Base-by-base conservation (phyloP, 2,329 filamentous ascomycete genomes). In the Fusarium subglutinans region DNA sequence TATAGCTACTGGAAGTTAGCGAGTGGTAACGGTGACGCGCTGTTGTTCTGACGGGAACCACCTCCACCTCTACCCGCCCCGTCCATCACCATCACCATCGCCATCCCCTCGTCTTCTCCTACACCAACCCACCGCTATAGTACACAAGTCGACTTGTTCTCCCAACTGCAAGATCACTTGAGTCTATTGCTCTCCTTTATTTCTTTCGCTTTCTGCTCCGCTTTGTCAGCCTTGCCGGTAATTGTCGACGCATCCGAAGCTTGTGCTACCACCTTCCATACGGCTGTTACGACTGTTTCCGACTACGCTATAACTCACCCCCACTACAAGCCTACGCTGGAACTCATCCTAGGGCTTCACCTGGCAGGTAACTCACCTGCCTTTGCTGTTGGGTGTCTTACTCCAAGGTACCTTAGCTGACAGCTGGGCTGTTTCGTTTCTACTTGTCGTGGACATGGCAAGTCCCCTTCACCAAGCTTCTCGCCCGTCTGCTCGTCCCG, bases 11-110 rank as follows among this genome's bases (percentile, higher is more conserved):
- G 18, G 24, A 22, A 41, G 54, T 69, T 60, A 67, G 58, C 48
- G 55, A 75, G 68, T 77, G 72, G 76, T 79, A 75, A 78, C 76
- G 76, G 76, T 73, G 77, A 77, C 63, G 58, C 58, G 56, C 66
- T 64, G 57, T 66, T 61, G 28, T 55, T 69, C 57, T 63, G 47
- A 69, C 66, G 58, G 71, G 70, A 73, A 57, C 65, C 66, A 69
- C 77, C 77, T 79, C 77, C 76, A 75, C 77, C 66, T 68, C 61
- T 71, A 74, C 68, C 76, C 74, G 70, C 55, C 65, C 66, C 59
- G 60, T 65, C 65, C 51, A 73, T 65, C 75, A 61, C 72, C 63
- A 68, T 77, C 66, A 62, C 24, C 43, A 28, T 37, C 74, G 65
- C 69, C 59, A 63, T 72, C 75, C 66, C 56, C 37, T 44, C 60